A percentile compares a stretch with the other conserved stretches of the same genome.
Conservation (phyloP, 2,329 filamentous ascomycete species). For the Pseudogymnoascus destructans region DNA sequence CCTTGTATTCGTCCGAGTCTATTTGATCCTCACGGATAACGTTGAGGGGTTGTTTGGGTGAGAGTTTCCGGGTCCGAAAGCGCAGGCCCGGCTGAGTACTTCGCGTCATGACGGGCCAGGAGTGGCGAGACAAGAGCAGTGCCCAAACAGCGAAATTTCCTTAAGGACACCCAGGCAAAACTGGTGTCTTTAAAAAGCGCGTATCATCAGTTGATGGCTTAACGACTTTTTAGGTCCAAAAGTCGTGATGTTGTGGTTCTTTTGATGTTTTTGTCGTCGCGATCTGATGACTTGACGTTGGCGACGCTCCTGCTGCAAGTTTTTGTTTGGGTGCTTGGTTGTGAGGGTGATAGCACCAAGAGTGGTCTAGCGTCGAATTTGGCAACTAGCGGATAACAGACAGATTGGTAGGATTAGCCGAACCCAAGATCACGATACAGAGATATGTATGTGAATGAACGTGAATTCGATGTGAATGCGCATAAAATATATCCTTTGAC, state of each 20-base stretch:
- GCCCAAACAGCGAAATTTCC: conserved; percentile 8
- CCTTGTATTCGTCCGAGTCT: conserved; percentile 74
- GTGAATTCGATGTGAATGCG: background rate
- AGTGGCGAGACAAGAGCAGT: background rate
- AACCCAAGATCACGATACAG: conserved; percentile 7
- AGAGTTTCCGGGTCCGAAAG: conserved; percentile 22
- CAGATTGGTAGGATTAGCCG: conserved; percentile 3
- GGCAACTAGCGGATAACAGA: conserved; percentile 1
- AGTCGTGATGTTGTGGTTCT: conserved; percentile 17
- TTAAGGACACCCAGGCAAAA: conserved; percentile 13
- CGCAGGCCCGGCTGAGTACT: conserved; percentile 10
- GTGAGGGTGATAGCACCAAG: conserved; percentile 7
- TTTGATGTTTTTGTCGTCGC: conserved; percentile 13
- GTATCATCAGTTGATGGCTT: conserved; percentile 21
- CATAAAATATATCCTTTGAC: background rate
- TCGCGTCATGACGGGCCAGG: conserved; percentile 9
- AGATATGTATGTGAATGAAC: background rate
- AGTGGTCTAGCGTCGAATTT: background rate
- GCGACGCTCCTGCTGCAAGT: conserved; percentile 10
- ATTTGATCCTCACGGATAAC: conserved; percentile 82
- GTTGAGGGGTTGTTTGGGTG: conserved; percentile 18
- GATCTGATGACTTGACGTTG: conserved; percentile 12
- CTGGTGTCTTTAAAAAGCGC: conserved; percentile 11
- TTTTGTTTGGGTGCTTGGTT: conserved; percentile 10
- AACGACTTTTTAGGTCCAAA: conserved; percentile 15